Evolutionary conservation across 73 alveolate species (phyloP).

Genomic region (Symbiodinium pilosum): DNA sequence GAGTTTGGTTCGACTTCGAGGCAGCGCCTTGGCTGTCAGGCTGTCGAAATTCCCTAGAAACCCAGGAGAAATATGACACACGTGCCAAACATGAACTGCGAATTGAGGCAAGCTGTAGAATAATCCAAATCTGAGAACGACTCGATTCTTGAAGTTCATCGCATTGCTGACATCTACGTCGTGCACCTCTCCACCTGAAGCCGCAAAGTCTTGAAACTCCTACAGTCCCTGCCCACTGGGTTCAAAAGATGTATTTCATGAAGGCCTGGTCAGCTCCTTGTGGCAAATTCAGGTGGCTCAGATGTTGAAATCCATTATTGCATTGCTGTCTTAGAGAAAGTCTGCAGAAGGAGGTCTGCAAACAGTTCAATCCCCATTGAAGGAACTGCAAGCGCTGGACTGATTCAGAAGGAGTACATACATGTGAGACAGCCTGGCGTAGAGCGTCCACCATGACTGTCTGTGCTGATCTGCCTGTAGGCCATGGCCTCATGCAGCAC

Average conservation of each 20-base stretch:
- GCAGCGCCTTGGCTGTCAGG: background rate
- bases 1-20: background rate
- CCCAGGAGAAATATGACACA: background rate
- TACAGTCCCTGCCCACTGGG: too few relatives aligned
- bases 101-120: background rate
- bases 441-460: constrained; percentile 3
- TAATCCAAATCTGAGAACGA: background rate
- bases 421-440: constrained; percentile 10
- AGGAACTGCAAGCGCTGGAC: too few relatives aligned
- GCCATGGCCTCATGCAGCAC: constrained; percentile 3
- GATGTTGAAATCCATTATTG: too few relatives aligned
- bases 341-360: too few relatives aligned
- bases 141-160: background rate
- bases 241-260: too few relatives aligned
- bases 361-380: too few relatives aligned
- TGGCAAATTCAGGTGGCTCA: too few relatives aligned
- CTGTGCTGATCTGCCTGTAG: constrained; percentile 9
- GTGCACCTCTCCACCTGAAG: background rate
- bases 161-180: background rate
- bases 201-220: too few relatives aligned
- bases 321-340: too few relatives aligned
- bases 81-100: background rate
- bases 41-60: background rate
- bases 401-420: too few relatives aligned
- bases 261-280: too few relatives aligned